A percentile compares a stretch with the other conserved stretches of the same genome.
phyloP scores from a whole-genome alignment of 441 rosid species.

The Kokia cookei region DNA sequence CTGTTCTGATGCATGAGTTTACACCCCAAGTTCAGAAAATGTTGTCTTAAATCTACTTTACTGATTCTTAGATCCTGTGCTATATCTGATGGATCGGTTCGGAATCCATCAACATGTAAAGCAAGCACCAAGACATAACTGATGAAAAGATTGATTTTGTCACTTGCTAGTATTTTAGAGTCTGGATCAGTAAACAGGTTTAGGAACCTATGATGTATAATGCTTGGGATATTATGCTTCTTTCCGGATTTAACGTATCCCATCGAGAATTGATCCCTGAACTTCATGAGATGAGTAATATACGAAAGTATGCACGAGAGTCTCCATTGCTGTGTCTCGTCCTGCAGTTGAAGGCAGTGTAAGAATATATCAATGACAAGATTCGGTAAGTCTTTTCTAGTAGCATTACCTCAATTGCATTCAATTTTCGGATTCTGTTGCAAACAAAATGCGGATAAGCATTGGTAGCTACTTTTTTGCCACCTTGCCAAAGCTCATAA shows the following conservation, averaged over 20 bases:
- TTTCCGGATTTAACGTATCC: conserved; percentile 50
- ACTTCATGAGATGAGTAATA: conserved; percentile 74
- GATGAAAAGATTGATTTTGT: conserved; percentile 55
- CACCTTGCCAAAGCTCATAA: conserved; percentile 27
- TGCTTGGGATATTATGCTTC: conserved; percentile 52
- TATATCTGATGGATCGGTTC: conserved; percentile 54
- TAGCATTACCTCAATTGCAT: conserved; percentile 42
- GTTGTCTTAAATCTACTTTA: conserved; percentile 31
- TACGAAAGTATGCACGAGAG: conserved; percentile 40
- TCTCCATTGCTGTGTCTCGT: conserved; percentile 38
- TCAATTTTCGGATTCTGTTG: conserved; percentile 61
- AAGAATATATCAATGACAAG: neutral
- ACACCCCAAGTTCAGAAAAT: conserved; percentile 69
- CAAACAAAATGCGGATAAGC: conserved; percentile 48
- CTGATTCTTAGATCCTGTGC: conserved; percentile 67
- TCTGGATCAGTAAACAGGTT: conserved; percentile 41
- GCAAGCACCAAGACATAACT: conserved; percentile 76
- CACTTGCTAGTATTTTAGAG: conserved; percentile 34
- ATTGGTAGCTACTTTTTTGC: conserved; percentile 16
- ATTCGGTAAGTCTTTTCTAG: neutral
- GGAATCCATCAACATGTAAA: conserved; percentile 63
- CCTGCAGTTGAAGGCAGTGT: conserved; percentile 29
- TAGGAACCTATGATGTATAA: conserved; percentile 44
- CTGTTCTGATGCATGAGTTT: conserved; percentile 35
- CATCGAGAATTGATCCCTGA: conserved; percentile 46